phyloP scores from a whole-genome alignment of 2,329 filamentous ascomycete genomes.

The Fusarium oligoseptatum region DNA sequence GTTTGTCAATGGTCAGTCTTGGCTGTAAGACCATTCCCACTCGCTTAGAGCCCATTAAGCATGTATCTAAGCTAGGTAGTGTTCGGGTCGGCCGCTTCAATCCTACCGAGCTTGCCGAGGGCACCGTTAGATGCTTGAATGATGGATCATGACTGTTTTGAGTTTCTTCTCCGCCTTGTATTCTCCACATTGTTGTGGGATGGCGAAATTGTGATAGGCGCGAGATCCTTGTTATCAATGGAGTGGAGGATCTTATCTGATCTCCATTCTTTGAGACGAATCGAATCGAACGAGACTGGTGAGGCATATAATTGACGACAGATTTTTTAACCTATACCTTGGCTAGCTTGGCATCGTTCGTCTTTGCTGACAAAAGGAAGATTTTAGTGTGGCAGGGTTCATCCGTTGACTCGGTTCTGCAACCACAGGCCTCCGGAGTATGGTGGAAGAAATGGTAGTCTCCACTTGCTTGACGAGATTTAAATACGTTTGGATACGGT shows the following conservation, averaged over 20 bases:
- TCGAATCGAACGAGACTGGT: background rate
- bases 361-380: background rate
- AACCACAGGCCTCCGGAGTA: background rate
- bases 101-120: constrained; percentile 10
- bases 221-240: constrained; percentile 11
- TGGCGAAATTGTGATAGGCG: constrained; percentile 12
- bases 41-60: constrained; percentile 10
- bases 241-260: constrained; percentile 32
- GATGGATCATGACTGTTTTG: constrained; percentile 1
- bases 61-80: background rate
- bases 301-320: constrained; percentile 3
- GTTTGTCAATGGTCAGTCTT: constrained; percentile 36
- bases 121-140: constrained; percentile 6
- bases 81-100: background rate
- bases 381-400: background rate
- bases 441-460: background rate
- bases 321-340: background rate
- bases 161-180: background rate
- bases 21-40: constrained; percentile 9
- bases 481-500: background rate
- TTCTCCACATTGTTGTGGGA: background rate
- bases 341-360: background rate
- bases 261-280: background rate
- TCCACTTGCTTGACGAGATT: background rate
- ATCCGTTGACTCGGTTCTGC: background rate